Percentiles rank a stretch among this genome's conserved stretches.
These are phyloP conservation scores for Rheum nobile DNA, from an alignment of 148 eudicot genomes.

Conservation along the genomic window DNA sequence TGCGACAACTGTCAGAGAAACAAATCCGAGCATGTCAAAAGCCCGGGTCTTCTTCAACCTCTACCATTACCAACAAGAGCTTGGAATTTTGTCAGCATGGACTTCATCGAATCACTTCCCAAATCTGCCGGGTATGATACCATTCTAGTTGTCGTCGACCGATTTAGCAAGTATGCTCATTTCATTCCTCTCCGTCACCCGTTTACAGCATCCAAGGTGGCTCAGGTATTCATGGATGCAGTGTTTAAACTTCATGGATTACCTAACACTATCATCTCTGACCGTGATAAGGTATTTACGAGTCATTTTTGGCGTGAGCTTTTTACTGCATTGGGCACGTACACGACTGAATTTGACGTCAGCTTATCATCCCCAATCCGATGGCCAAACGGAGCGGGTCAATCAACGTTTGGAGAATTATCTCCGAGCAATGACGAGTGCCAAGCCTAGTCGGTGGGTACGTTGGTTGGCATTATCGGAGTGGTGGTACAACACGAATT, in stretches of 20 bases:
- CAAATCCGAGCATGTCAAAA: no score
- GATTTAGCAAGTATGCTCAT: not conserved
- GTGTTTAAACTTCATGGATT: not conserved
- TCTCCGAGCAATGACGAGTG: not conserved
- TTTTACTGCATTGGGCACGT: not conserved
- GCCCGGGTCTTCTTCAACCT: no score
- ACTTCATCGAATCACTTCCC: not conserved
- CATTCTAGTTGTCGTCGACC: not conserved
- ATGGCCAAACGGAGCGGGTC: not conserved
- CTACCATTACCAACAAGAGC: not conserved
- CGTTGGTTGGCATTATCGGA: not conserved
- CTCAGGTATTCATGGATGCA: not conserved
- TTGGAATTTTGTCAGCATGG: not conserved
- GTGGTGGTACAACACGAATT: not conserved
- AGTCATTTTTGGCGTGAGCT: not conserved
- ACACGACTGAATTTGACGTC: not conserved
- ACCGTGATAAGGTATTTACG: not conserved
- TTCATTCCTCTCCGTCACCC: not conserved
- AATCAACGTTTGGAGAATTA: not conserved
- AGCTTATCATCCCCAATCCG: not conserved
- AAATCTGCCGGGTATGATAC: not conserved
- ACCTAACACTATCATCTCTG: not conserved
- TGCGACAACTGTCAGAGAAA: no score
- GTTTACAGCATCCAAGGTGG: not conserved
- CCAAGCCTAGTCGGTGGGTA: not conserved